phyloP scores from a whole-genome alignment of 345 rosid genomes.

The Brassica juncea region DNA sequence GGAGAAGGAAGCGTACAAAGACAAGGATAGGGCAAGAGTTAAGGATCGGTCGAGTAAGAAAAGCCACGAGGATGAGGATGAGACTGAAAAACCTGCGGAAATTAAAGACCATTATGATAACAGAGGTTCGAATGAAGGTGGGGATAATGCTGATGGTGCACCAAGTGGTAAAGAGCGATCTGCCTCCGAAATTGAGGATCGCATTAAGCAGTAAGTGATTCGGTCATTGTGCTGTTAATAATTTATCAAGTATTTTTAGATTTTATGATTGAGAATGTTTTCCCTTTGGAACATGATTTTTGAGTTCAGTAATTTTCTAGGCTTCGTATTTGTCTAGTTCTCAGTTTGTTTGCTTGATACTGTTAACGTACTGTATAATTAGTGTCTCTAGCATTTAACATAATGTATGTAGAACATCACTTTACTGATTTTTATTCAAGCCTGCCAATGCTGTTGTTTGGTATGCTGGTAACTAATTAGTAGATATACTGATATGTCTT shows the following conservation, averaged over 20 bases:
- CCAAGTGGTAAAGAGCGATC: slow-evolving; percentile 44
- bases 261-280: background rate
- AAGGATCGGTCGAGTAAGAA: slow-evolving; percentile 52
- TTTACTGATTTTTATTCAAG: background rate
- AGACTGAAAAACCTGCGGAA: slow-evolving; percentile 45
- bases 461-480: background rate
- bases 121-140: slow-evolving; percentile 44
- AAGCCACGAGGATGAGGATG: slow-evolving; percentile 54
- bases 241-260: background rate
- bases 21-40: slow-evolving; percentile 51
- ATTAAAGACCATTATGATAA: slow-evolving; percentile 44
- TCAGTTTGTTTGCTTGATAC: slow-evolving; percentile 10
- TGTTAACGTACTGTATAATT: background rate
- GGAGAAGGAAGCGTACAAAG: slow-evolving; percentile 46
- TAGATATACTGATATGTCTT: background rate
- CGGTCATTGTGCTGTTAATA: slow-evolving; percentile 4
- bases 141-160: slow-evolving; percentile 40
- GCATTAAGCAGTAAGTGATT: slow-evolving; percentile 67
- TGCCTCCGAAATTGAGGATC: slow-evolving; percentile 52
- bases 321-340: background rate
- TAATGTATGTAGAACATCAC: background rate
- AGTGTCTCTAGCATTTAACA: background rate
- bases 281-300: background rate
- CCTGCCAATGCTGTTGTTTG: slow-evolving; percentile 3
- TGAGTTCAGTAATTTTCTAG: slow-evolving; percentile 3